Conservation (phyloP, 78 protist genomes). For the Dictyostelium intermedium region DNA sequence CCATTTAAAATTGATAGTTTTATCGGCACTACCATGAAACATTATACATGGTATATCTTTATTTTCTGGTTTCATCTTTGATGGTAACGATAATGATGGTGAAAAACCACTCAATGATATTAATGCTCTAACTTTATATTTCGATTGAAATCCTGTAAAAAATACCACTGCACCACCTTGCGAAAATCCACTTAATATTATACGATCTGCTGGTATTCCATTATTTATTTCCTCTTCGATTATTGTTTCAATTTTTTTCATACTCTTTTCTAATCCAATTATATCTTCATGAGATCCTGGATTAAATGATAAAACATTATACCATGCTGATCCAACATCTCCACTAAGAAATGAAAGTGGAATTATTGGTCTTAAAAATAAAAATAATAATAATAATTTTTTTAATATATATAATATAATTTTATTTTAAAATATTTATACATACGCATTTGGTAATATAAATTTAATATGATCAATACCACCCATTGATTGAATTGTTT, state of each 20-base stretch:
- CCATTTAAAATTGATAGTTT: background rate
- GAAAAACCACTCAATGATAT: constrained; percentile 5
- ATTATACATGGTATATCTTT: background rate
- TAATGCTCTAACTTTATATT: background rate
- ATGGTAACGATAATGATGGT: constrained; percentile 3
- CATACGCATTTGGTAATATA: constrained; percentile 20
- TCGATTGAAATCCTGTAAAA: background rate
- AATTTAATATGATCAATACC: constrained; percentile 8
- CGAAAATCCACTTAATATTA: background rate
- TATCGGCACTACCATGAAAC: constrained; percentile 14
- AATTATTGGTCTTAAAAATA: background rate
- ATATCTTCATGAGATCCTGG: constrained; percentile 7
- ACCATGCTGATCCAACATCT: constrained; percentile 8
- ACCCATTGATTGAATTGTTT: background rate
- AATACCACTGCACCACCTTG: constrained; percentile 1
- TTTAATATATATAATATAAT: background rate
- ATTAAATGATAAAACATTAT: background rate
- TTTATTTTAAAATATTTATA: background rate
- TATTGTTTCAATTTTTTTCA: background rate
- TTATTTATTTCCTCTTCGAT: background rate
- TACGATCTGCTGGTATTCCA: background rate
- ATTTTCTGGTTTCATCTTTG: background rate
- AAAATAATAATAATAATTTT: background rate
- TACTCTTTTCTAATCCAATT: background rate
- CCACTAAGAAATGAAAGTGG: constrained; percentile 6